Evolutionary conservation across 768 basidiomycete genomes (phyloP).

Genomic region (Podaxis pistillaris): DNA sequence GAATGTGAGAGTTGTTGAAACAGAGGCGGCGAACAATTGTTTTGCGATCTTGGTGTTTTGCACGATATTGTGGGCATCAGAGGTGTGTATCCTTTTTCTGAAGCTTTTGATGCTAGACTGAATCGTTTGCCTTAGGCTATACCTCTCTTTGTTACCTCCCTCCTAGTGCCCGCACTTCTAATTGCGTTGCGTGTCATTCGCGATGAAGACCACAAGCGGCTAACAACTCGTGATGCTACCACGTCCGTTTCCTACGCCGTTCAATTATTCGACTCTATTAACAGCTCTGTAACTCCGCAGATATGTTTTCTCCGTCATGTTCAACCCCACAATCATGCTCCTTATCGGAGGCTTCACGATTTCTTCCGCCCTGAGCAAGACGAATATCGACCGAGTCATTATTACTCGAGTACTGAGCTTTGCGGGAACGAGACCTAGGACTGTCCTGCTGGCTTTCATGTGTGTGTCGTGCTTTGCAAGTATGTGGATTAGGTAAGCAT

Average conservation of each 20-base stretch:
- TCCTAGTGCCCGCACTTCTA: constrained; percentile 82
- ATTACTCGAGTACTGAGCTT: constrained; percentile 89
- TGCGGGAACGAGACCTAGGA: constrained; percentile 84
- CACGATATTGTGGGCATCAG: constrained; percentile 94
- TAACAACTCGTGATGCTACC: constrained; percentile 71
- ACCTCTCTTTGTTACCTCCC: constrained; percentile 95
- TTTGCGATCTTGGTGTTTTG: constrained; percentile 88
- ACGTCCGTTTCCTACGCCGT: constrained; percentile 47
- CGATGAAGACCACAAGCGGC: constrained; percentile 48
- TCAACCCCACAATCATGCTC: constrained; percentile 97
- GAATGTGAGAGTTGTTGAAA: constrained; percentile 56
- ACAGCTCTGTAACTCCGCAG: constrained; percentile 33
- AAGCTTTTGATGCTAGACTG: background rate
- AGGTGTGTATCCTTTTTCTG: constrained; percentile 49
- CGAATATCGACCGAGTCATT: constrained; percentile 87
- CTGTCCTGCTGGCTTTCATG: constrained; percentile 93
- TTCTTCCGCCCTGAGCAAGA: constrained; percentile 93
- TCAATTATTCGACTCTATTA: background rate
- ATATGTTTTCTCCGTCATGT: constrained; percentile 93
- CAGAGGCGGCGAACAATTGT: constrained; percentile 79
- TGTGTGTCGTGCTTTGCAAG: constrained; percentile 94
- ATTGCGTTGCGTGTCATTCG: constrained; percentile 83
- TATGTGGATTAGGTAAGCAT: constrained; percentile 93
- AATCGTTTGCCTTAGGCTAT: constrained; percentile 61
- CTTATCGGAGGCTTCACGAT: constrained; percentile 98